phyloP scores from a whole-genome alignment of 805 yeast genomes.

The Candida takata region DNA sequence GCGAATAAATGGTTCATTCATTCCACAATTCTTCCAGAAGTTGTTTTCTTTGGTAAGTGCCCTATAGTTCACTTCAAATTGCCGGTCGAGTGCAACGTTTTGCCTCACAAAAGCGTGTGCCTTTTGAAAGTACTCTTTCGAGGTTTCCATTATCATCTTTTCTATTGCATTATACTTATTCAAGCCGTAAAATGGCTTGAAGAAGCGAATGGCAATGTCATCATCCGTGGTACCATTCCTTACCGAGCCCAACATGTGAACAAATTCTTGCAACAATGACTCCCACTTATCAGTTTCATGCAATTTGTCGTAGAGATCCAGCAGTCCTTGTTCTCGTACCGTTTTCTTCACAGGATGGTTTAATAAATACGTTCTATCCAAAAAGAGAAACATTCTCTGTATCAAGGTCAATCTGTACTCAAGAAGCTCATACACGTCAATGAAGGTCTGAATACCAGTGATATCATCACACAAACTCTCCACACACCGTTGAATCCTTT shows the following conservation, averaged over 20 bases:
- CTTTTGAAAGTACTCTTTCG: conserved; percentile 4
- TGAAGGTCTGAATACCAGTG: conserved; percentile 5
- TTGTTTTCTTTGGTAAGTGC: conserved; percentile 7
- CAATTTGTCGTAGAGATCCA: conserved; percentile 7
- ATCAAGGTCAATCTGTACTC: conserved; percentile 5
- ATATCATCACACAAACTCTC: not conserved
- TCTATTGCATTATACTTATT: conserved; percentile 7
- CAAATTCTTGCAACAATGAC: conserved; percentile 3
- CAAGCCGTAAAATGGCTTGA: conserved; percentile 3
- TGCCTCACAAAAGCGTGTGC: conserved; percentile 4
- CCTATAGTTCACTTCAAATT: conserved; percentile 5
- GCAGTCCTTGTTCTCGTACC: conserved; percentile 8
- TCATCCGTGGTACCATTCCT: conserved; percentile 1
- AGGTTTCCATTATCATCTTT: not conserved
- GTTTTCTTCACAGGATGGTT: conserved; percentile 21
- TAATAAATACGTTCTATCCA: conserved; percentile 22
- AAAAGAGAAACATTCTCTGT: conserved; percentile 14
- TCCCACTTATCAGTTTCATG: conserved; percentile 7
- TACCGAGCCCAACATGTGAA: conserved; percentile 1
- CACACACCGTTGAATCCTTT: conserved; percentile 2
- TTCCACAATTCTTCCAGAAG: conserved; percentile 10
- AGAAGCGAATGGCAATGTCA: conserved; percentile 3
- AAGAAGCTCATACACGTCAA: conserved; percentile 5
- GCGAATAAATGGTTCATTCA: not conserved
- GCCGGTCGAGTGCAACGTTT: not conserved